Evolutionary conservation across 2,329 filamentous ascomycete genomes (phyloP), one percentile per base, ranked within the genome.

Genomic region (Botrytis tulipae): DNA sequence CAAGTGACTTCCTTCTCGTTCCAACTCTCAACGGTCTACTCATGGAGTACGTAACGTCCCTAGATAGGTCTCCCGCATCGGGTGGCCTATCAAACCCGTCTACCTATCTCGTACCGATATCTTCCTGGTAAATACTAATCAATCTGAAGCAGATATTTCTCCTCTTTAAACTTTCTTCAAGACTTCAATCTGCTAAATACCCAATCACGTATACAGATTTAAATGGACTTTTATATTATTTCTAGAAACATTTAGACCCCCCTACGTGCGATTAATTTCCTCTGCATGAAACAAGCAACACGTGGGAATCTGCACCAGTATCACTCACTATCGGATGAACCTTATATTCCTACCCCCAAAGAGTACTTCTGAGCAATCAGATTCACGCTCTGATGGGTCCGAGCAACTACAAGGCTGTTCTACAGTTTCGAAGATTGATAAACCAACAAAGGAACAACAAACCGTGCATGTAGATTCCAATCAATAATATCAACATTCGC

Each of bases 111-210:
- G 32, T 35, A 66, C 42, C 14, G 51, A 29, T 54, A 16, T 29
- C 51, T 54, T n/a, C 20, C 20, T 44, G 22, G 40, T 46, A 65
- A 10, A 20, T 18, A 42, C 4, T 35, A 66, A 66, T 66, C 63
- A 66, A 66, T 66, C 42, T n/a, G 63, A 66, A 48, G 63, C 63
- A 66, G 44, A 66, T 7, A n/a, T 48, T 22, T 66, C 63, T 37
- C 42, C 42, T 66, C 14, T 66, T 48, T 48, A 29, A 25, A 7
- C 12, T 46, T 65, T 44, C 61, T 63, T 29, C n/a, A 44, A 20
- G 25, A 29, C 61, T 32, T 44, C n/a, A 63, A 29, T 25, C 22
- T 63, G 16, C 37, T 8, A 32, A 29, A 20, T 18, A 46, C 40
- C 4, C 61, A 46, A 32, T 46, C 35, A 18, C 48, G 16, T 29